Conservation (phyloP, 345 rosid genomes). For the Pugionium dolabratum region DNA sequence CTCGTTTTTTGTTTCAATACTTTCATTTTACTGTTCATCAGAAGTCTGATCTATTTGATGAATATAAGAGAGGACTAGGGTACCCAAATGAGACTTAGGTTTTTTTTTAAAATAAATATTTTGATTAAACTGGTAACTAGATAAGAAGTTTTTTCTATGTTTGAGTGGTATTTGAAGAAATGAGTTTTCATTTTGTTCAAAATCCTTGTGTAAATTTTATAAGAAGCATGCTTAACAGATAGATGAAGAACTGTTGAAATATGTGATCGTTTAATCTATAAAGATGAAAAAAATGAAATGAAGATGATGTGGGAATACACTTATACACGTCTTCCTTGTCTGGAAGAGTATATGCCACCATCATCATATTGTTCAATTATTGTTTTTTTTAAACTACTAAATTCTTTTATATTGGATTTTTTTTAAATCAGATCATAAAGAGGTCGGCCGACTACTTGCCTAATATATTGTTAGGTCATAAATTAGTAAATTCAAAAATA, state of each 20-base stretch:
- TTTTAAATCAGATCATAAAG: slow-evolving; percentile 17
- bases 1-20: too few species aligned
- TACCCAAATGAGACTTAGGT: too few species aligned
- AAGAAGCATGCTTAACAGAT: slow-evolving; percentile 9
- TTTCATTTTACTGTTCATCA: too few species aligned
- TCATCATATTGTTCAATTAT: slow-evolving; percentile 31
- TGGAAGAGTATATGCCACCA: slow-evolving; percentile 32
- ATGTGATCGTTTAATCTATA: too few species aligned
- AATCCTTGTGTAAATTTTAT: not conserved
- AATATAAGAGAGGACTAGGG: too few species aligned
- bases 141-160: too few species aligned
- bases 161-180: not conserved
- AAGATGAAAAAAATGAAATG: not conserved
- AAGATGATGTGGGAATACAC: not conserved
- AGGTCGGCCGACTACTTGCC: slow-evolving; percentile 35
- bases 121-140: too few species aligned
- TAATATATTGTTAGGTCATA: slow-evolving; percentile 6
- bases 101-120: too few species aligned
- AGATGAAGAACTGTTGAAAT: not conserved
- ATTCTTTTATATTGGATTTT: not conserved
- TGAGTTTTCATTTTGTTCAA: too few species aligned
- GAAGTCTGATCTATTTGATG: too few species aligned
- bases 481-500: not conserved
- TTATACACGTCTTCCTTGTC: too few species aligned
- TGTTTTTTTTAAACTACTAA: too few species aligned